phyloP scores from a whole-genome alignment of 148 eudicot genomes.

The Spergularia marina region DNA sequence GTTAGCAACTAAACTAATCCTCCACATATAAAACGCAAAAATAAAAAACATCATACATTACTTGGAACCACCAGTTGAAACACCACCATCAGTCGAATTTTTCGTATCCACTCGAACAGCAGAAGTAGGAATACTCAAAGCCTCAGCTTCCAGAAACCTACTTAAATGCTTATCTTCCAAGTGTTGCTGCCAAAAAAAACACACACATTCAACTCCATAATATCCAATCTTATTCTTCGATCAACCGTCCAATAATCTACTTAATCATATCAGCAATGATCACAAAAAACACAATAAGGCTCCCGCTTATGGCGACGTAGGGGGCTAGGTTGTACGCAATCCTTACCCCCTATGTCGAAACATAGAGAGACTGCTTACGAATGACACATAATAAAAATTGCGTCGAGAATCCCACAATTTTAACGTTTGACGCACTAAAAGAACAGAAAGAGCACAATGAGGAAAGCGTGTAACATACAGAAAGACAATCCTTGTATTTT shows the following conservation, averaged over 20 bases:
- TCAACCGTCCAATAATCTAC: neutral
- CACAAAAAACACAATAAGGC: neutral
- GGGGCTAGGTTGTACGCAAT: no score
- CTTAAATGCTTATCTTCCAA: constrained; percentile 88
- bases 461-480: constrained; percentile 34
- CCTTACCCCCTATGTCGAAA: no score
- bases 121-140: constrained; percentile 29
- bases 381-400: no score
- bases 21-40: constrained; percentile 14
- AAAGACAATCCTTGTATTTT: constrained; percentile 81
- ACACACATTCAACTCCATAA: constrained; percentile 3
- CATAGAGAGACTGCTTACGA: no score
- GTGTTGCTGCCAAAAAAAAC: constrained; percentile 55
- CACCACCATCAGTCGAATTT: constrained; percentile 26
- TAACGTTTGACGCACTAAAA: neutral
- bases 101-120: constrained; percentile 34
- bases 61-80: constrained; percentile 35
- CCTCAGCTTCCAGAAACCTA: constrained; percentile 76
- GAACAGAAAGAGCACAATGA: neutral
- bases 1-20: constrained; percentile 21
- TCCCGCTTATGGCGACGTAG: no score
- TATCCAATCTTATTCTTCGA: neutral
- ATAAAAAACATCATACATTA: constrained; percentile 26
- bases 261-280: constrained; percentile 1
- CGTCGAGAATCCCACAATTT: no score